Evolutionary conservation across 1,139 yeast genomes (phyloP).

Genomic region (Zhuliangozyma blackwelliae): DNA sequence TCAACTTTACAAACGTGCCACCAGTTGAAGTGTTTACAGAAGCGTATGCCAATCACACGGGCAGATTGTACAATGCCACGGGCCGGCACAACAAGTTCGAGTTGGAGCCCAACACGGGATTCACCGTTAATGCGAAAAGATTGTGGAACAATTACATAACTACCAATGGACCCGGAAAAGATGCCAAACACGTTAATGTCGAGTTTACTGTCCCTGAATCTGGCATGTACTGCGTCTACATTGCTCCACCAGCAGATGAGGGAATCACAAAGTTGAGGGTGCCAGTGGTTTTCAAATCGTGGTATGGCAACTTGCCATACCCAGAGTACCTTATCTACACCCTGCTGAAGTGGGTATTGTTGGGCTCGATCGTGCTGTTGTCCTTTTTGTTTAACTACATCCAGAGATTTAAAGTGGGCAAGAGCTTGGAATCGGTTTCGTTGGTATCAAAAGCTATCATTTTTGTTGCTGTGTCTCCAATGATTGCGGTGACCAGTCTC

Average conservation of each 20-base stretch:
- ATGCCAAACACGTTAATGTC: constrained; percentile 5
- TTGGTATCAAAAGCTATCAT: constrained; percentile 29
- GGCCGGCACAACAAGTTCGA: constrained; percentile 6
- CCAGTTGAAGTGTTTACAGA: constrained; percentile 12
- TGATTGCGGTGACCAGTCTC: constrained; percentile 10
- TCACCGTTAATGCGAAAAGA: constrained; percentile 4
- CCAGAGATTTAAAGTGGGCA: constrained; percentile 24
- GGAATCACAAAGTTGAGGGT: constrained; percentile 11
- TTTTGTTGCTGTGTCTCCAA: constrained; percentile 27
- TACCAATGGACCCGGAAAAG: neutral
- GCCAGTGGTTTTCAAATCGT: constrained; percentile 19
- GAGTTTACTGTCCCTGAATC: constrained; percentile 16
- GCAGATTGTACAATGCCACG: constrained; percentile 10
- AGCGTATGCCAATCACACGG: constrained; percentile 11
- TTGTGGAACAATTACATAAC: constrained; percentile 9
- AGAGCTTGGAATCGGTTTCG: constrained; percentile 30
- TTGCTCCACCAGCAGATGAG: constrained; percentile 20
- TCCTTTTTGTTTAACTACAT: constrained; percentile 25
- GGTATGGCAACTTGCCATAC: constrained; percentile 27
- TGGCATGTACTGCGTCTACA: constrained; percentile 35
- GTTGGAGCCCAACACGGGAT: constrained; percentile 5
- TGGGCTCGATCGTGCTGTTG: constrained; percentile 16
- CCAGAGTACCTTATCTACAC: constrained; percentile 17
- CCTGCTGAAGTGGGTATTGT: constrained; percentile 14
- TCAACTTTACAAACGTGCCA: constrained; percentile 20